Evolutionary conservation across 495 filamentous ascomycete genomes (phyloP).

Genomic region (Penicillium mononematosum): DNA sequence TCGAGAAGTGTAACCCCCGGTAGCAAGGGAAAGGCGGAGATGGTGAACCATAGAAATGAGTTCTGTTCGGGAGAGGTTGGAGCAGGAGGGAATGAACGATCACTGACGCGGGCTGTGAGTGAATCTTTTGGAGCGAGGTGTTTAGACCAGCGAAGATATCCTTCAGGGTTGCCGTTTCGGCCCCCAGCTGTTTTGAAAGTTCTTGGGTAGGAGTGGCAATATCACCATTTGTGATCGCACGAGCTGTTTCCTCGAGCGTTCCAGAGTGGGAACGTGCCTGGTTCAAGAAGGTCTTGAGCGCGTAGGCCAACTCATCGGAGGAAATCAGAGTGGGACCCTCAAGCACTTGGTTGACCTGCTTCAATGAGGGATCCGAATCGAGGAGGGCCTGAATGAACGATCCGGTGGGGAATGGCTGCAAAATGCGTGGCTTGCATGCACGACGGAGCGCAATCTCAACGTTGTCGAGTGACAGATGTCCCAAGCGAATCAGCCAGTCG

Average conservation of each 20-base stretch:
- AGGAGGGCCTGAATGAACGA: constrained; percentile 59
- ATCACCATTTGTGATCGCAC: constrained; percentile 34
- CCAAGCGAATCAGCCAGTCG: constrained; percentile 60
- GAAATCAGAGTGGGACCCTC: constrained; percentile 39
- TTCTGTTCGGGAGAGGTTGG: constrained; percentile 63
- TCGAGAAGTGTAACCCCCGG: constrained; percentile 44
- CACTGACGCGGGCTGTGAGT: constrained; percentile 54
- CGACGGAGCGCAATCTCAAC: constrained; percentile 57
- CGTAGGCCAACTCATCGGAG: constrained; percentile 45
- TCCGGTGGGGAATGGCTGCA: constrained; percentile 50
- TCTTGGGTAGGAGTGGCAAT: constrained; percentile 24
- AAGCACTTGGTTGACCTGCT: constrained; percentile 57
- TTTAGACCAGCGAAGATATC: constrained; percentile 43
- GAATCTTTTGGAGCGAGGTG: constrained; percentile 59
- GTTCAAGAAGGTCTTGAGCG: constrained; percentile 41
- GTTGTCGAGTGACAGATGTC: constrained; percentile 61
- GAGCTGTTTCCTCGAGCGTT: constrained; percentile 34
- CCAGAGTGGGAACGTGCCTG: constrained; percentile 36
- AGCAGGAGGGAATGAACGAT: constrained; percentile 64
- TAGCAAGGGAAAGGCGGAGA: constrained; percentile 63
- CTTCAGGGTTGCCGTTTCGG: constrained; percentile 26
- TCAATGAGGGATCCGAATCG: constrained; percentile 59
- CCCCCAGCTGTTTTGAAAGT: constrained; percentile 30
- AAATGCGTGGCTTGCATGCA: constrained; percentile 45
- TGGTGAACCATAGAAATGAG: constrained; percentile 71